These are phyloP conservation scores for Triadica sebifera DNA, from an alignment of 345 rosid species.

Conservation along the genomic window DNA sequence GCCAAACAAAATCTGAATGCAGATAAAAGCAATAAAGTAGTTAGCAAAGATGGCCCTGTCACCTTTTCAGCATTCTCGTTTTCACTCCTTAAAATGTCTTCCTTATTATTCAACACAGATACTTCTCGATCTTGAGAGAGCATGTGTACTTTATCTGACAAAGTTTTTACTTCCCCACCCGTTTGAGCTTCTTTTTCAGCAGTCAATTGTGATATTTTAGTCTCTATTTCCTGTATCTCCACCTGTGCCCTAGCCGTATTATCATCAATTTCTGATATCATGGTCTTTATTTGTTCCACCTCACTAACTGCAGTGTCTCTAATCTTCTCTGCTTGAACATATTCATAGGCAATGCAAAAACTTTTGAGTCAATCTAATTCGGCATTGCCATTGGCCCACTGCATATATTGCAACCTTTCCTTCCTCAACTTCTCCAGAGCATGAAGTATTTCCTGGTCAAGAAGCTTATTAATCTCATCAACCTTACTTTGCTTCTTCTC, in stretches of 20 bases:
- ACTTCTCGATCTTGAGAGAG: conserved; percentile 68
- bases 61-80: conserved; percentile 76
- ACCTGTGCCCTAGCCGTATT: conserved; percentile 39
- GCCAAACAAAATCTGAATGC: conserved; percentile 9
- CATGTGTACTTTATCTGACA: conserved; percentile 74
- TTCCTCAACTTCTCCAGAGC: conserved; percentile 91
- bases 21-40: conserved; percentile 10
- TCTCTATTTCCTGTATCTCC: conserved; percentile 66
- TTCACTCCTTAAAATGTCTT: conserved; percentile 74
- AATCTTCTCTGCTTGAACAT: conserved; percentile 60
- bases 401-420: conserved; percentile 89
- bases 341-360: conserved; percentile 70
- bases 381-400: conserved; percentile 88
- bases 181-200: conserved; percentile 83
- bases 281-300: conserved; percentile 50
- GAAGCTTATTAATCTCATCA: conserved; percentile 89
- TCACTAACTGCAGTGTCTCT: conserved; percentile 51
- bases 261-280: conserved; percentile 53
- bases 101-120: conserved; percentile 68
- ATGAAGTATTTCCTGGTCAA: conserved; percentile 82
- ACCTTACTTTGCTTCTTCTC: conserved; percentile 96
- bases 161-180: conserved; percentile 78
- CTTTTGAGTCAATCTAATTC: conserved; percentile 69
- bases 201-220: conserved; percentile 50
- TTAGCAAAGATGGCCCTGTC: conserved; percentile 7